These are phyloP conservation scores for Lyophyllum shimeji DNA, from an alignment of 768 basidiomycete species.

Conservation along the genomic window DNA sequence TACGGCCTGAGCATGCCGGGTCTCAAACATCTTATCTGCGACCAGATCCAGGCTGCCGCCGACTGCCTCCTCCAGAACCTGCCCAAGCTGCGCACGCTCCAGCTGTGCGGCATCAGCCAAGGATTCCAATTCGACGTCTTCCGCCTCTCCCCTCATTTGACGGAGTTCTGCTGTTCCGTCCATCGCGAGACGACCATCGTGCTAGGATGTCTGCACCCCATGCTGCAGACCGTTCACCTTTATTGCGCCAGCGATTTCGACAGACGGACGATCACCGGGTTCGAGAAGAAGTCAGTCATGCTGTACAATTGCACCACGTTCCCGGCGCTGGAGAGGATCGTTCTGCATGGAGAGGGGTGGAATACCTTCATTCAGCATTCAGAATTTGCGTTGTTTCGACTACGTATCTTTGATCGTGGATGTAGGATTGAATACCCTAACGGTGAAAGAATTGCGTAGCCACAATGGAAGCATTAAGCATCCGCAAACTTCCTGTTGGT, in stretches of 20 bases:
- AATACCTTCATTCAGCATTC: background rate
- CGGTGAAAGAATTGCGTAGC: background rate
- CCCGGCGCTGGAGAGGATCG: background rate
- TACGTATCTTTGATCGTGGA: constrained; percentile 1
- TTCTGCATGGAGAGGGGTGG: constrained; percentile 1
- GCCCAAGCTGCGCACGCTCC: background rate
- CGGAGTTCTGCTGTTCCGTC: constrained; percentile 1
- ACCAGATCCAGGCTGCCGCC: too few species aligned
- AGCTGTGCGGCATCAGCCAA: background rate
- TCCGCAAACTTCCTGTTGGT: too few species aligned
- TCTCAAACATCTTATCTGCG: background rate
- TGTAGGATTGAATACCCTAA: background rate
- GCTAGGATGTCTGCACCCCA: background rate
- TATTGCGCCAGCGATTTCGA: too few species aligned
- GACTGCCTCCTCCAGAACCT: background rate
- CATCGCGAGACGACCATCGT: background rate
- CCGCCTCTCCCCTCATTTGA: background rate
- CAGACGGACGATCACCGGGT: background rate
- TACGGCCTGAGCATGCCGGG: background rate
- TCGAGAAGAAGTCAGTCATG: constrained; percentile 3
- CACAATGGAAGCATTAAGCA: too few species aligned
- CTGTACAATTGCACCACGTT: background rate
- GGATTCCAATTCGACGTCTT: constrained; percentile 3
- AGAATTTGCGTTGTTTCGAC: constrained; percentile 1
- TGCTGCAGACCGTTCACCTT: background rate